Evolutionary conservation across 768 basidiomycete species (phyloP).

Genomic region (Pilatotrama ljubarskyi): DNA sequence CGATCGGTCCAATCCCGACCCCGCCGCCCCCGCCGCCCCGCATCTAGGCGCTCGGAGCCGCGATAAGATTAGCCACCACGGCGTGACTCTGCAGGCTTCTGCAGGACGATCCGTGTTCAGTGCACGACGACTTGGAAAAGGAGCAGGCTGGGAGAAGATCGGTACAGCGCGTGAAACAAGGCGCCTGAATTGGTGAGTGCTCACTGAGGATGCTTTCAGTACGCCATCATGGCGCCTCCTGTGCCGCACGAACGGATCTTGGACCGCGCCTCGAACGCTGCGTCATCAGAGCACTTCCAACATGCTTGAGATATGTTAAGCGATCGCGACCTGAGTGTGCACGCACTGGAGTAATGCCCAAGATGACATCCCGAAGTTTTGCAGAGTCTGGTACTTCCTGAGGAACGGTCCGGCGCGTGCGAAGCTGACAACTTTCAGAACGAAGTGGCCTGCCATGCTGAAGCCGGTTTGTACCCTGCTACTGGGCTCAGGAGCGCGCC

Average conservation of each 20-base stretch:
- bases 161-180: no score
- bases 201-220: background rate
- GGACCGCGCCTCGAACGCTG: background rate
- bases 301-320: background rate
- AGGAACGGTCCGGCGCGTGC: no score
- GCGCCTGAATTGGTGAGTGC: background rate
- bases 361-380: background rate
- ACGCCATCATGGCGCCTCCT: background rate
- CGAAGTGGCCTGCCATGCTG: no score
- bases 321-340: no score
- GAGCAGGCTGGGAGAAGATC: no score
- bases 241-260: background rate
- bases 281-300: background rate
- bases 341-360: background rate
- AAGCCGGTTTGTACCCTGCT: no score
- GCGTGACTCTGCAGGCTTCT: no score
- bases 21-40: conserved; percentile 3
- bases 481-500: no score
- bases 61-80: background rate
- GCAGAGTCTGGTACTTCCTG: no score
- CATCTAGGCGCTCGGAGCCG: background rate
- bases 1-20: conserved; percentile 6
- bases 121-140: no score
- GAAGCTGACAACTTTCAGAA: no score
- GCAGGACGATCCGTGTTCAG: no score